Base-by-base conservation (phyloP, 352 stramenopile genomes). In the Thraustotheca clavata region DNA sequence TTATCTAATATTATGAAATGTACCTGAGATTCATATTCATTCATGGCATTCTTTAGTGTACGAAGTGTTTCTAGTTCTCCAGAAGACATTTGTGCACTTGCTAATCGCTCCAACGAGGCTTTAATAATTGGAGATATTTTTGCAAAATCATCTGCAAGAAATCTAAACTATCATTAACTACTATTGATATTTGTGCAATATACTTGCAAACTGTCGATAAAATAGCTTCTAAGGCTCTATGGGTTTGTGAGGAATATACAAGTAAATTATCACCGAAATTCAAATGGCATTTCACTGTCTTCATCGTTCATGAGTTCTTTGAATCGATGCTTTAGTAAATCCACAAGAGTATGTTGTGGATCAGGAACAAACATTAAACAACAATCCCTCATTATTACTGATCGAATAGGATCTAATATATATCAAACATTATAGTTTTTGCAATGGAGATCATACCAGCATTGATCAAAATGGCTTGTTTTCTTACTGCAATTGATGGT, bases 381-480 rank as follows among this genome's bases (percentile, higher is more conserved):
- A 57, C 49, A 63, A 18, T 86, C 72, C 32, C 81, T 74, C 77
- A 91, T 87, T 50, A 91, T 80, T 52, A 91, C 84, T 4, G 79
- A 80, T 4, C 81, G 79, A 32, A 91, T 67, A 5, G 81, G 81
- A 57, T 91, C 76, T 82, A 49, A 38, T 70, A 16, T 33, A 32
- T 63, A 18, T 65, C 49, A 43, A 5, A 33, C 46, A 35, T n/a
- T 3, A 39, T 4, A 6, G 12, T 14, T 9, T 31, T 35, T 14
- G 1, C 43, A 26, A 14, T 9, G 8, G 34, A 34, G 0, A n/a
- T n/a, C n/a, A 34, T 71, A 83, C 79, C 80, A 20, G 81, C 79
- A 62, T 86, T 91, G 50, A 91, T 76, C 22, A 91, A 74, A 57
- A 91, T 84, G 29, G 81, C 81, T 67, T 91, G 79, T 71, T 88